These are phyloP conservation scores for Capsaspora owczarzaki DNA, from an alignment of 78 protist species.

Conservation along the genomic window DNA sequence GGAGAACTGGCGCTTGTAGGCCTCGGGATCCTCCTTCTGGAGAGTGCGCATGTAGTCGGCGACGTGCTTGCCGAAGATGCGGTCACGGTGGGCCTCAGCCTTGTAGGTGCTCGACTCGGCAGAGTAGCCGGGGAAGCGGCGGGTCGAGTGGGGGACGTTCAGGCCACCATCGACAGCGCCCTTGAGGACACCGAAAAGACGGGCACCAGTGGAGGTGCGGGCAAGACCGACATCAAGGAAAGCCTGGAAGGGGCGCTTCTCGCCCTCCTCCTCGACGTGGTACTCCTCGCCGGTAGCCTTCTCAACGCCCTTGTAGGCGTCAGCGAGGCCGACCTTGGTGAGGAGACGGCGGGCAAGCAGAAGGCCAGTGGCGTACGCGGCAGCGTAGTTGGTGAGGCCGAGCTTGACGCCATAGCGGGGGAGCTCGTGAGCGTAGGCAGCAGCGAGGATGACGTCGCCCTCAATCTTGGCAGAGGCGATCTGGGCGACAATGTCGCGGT, in stretches of 20 bases:
- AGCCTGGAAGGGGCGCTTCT: conserved; percentile 84
- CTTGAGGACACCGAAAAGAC: conserved; percentile 53
- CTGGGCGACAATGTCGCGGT: conserved; percentile 88
- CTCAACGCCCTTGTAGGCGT: conserved; percentile 62
- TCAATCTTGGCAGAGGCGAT: conserved; percentile 76
- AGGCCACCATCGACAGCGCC: conserved; percentile 99
- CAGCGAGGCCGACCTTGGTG: conserved; percentile 72
- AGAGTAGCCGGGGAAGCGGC: conserved; percentile 92
- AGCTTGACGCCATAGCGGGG: conserved; percentile 79
- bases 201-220: conserved; percentile 93
- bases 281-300: conserved; percentile 12
- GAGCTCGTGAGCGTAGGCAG: conserved; percentile 94
- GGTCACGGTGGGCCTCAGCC: conserved; percentile 70
- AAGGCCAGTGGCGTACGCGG: conserved; percentile 95
- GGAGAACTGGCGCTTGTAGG: conserved; percentile 75
- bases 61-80: conserved; percentile 95
- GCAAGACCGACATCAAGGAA: conserved; percentile 92
- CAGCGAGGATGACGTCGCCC: conserved; percentile 79
- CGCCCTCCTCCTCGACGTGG: conserved; percentile 26
- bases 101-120: conserved; percentile 56
- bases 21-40: conserved; percentile 79
- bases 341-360: conserved; percentile 94
- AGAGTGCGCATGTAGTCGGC: conserved; percentile 88
- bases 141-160: conserved; percentile 86
- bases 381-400: conserved; percentile 96